Conservation (phyloP, 2,329 filamentous ascomycete species). For the Davidsoniella neocaledoniae region DNA sequence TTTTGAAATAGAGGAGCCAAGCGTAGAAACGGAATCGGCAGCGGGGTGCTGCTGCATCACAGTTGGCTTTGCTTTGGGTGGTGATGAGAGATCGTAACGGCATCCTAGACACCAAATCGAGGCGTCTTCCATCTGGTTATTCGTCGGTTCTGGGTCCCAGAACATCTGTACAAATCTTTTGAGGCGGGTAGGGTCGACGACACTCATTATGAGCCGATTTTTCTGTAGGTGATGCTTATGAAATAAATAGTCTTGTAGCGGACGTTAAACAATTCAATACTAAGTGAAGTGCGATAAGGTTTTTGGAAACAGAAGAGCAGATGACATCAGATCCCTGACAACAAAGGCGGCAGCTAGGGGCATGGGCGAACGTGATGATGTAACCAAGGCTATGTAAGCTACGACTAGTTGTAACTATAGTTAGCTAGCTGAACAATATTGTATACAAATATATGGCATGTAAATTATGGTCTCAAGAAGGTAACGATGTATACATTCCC, state of each 20-base stretch:
- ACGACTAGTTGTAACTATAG: neutral
- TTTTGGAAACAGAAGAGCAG: neutral
- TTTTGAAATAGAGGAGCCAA: too few relatives aligned
- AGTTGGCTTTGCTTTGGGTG: neutral
- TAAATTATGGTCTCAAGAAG: too few relatives aligned
- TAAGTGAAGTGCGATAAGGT: too few relatives aligned
- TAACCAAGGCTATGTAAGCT: neutral
- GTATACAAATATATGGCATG: too few relatives aligned
- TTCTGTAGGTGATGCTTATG: neutral
- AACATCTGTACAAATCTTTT: constrained; percentile 79
- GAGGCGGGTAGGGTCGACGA: constrained; percentile 56
- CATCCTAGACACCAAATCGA: constrained; percentile 70
- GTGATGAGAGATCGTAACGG: constrained; percentile 28
- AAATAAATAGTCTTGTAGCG: neutral
- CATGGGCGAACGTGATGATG: neutral
- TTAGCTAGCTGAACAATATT: too few relatives aligned
- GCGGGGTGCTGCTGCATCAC: neutral
- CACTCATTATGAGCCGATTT: constrained; percentile 22
- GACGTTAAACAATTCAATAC: neutral
- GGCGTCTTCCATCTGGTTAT: constrained; percentile 49
- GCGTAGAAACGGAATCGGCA: neutral
- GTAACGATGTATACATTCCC: neutral
- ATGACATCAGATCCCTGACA: constrained; percentile 8
- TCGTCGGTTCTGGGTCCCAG: constrained; percentile 78
- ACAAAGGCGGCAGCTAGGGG: too few relatives aligned